Percentiles rank a stretch among this genome's conserved stretches.
phyloP scores from a whole-genome alignment of 148 eudicot genomes.

The Silene latifolia region DNA sequence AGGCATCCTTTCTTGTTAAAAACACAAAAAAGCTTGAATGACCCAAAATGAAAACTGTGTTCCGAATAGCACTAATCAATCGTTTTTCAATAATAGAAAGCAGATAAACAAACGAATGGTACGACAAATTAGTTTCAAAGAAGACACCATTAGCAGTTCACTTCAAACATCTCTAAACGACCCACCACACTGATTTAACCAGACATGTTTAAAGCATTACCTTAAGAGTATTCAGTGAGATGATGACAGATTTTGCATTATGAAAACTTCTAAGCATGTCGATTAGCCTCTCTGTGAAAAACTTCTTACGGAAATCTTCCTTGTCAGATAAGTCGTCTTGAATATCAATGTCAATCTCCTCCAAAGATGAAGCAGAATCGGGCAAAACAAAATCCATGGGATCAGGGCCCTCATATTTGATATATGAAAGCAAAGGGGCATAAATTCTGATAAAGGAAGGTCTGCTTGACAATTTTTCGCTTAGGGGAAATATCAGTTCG shows the following conservation, averaged over 20 bases:
- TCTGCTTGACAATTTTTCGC: not conserved
- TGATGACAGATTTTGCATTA: conserved; percentile 6
- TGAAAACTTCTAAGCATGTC: not conserved
- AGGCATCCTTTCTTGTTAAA: too few relatives aligned
- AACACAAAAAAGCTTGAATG: too few relatives aligned
- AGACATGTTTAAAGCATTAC: not conserved
- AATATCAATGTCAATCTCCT: conserved; percentile 7
- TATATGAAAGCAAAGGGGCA: not conserved
- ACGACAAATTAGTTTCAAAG: too few relatives aligned
- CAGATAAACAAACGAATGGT: too few relatives aligned
- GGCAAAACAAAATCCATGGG: not conserved
- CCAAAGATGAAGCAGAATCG: not conserved
- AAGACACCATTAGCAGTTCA: too few relatives aligned
- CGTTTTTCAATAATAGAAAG: too few relatives aligned
- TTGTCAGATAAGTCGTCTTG: not conserved
- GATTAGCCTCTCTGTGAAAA: not conserved
- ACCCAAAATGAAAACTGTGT: too few relatives aligned
- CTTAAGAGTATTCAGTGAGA: conserved; percentile 4
- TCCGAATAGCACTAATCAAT: too few relatives aligned
- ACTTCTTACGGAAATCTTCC: not conserved
- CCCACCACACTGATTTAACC: too few relatives aligned
- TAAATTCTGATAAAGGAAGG: not conserved
- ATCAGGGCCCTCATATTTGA: conserved; percentile 6
- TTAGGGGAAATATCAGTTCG: not conserved
- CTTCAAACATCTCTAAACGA: too few relatives aligned